Evolutionary conservation across 352 stramenopile genomes (phyloP).

Genomic region (Globisporangium nunn): DNA sequence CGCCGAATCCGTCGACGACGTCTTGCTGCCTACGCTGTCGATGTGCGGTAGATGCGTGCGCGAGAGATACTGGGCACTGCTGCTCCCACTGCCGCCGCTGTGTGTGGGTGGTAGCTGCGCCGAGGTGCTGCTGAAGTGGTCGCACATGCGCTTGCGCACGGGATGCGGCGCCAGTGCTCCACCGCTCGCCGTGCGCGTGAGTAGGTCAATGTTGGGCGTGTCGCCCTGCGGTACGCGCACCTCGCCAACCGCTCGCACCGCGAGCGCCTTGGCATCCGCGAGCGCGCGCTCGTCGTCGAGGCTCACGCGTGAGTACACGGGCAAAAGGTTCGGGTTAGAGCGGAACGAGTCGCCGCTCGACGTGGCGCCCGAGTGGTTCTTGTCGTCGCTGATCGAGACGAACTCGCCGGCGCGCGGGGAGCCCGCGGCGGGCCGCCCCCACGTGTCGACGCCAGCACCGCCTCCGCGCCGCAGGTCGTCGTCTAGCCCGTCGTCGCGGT

Average conservation of each 20-base stretch:
- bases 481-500: conserved; percentile 60
- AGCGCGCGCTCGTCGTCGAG: conserved; percentile 16
- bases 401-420: conserved; percentile 42
- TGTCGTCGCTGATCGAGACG: conserved; percentile 39
- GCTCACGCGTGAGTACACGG: conserved; percentile 15
- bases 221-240: conserved; percentile 11
- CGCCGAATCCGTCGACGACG: conserved; percentile 14
- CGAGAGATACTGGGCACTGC: conserved; percentile 1
- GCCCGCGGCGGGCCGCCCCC: conserved; percentile 21
- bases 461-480: conserved; percentile 29
- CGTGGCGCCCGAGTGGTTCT: conserved; percentile 34
- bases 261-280: conserved; percentile 23
- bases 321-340: conserved; percentile 38
- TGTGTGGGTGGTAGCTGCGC: conserved; percentile 1
- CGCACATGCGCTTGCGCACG: conserved; percentile 15
- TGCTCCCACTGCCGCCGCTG: conserved; percentile 1
- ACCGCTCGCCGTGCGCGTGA: background rate
- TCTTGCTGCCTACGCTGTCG: conserved; percentile 15
- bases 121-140: conserved; percentile 9
- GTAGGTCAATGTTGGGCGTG: conserved; percentile 11
- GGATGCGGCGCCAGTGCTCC: background rate
- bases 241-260: conserved; percentile 3
- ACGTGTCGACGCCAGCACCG: conserved; percentile 20
- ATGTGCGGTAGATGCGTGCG: conserved; percentile 14
- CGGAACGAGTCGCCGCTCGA: conserved; percentile 51